These are phyloP conservation scores for Bruguiera hainesii DNA, from an alignment of 441 rosid genomes.

Conservation along the genomic window DNA sequence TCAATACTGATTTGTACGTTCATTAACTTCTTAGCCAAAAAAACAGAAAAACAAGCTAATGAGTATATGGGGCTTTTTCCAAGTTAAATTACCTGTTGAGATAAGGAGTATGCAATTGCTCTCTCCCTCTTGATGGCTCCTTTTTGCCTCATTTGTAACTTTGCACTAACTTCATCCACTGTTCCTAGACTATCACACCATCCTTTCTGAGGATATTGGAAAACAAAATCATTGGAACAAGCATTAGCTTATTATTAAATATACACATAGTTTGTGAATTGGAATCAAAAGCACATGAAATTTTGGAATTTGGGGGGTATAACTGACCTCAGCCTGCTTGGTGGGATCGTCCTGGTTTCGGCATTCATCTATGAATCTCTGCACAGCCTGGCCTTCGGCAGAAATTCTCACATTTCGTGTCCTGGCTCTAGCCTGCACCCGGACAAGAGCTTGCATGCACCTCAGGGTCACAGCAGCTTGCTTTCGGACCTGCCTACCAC, in stretches of 20 bases:
- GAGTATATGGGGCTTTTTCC: background rate
- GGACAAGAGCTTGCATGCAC: constrained; percentile 96
- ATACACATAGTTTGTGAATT: background rate
- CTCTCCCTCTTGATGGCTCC: constrained; percentile 87
- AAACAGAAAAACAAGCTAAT: background rate
- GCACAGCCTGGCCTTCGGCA: constrained; percentile 32
- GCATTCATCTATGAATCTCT: constrained; percentile 21
- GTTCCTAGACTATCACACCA: constrained; percentile 80
- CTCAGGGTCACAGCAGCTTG: constrained; percentile 90
- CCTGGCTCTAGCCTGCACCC: constrained; percentile 79
- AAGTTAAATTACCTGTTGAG: constrained; percentile 56
- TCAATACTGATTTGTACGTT: background rate
- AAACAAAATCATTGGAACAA: background rate
- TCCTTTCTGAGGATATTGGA: constrained; percentile 41
- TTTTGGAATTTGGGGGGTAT: background rate
- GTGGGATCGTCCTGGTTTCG: constrained; percentile 34
- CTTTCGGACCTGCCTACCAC: constrained; percentile 79
- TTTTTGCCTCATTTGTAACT: constrained; percentile 69
- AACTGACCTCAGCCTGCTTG: constrained; percentile 68
- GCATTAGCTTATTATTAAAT: background rate
- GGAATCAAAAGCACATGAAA: background rate
- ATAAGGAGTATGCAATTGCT: constrained; percentile 65
- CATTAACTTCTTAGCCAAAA: background rate
- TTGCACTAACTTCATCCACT: constrained; percentile 53
- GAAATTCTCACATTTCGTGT: constrained; percentile 40